phyloP scores from a whole-genome alignment of 345 rosid species.

The Heritiera fomes region DNA sequence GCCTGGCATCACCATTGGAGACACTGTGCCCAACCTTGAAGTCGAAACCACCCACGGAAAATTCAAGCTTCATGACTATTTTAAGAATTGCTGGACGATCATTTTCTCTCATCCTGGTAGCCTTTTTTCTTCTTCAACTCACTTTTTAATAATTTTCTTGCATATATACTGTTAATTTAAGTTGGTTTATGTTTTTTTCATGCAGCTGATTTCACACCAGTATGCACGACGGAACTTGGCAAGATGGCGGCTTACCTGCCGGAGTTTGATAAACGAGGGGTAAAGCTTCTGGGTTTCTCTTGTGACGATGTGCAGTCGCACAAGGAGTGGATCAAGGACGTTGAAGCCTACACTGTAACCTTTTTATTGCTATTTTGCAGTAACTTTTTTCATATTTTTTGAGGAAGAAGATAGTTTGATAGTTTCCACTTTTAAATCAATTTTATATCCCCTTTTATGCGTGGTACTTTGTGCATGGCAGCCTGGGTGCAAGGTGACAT shows the following conservation, averaged over 20 bases:
- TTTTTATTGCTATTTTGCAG: not conserved
- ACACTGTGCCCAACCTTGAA: slow-evolving; percentile 66
- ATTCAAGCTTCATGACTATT: slow-evolving; percentile 65
- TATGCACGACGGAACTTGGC: slow-evolving; percentile 78
- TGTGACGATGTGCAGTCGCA: slow-evolving; percentile 70
- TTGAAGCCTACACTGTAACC: slow-evolving; percentile 64
- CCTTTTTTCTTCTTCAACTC: not conserved
- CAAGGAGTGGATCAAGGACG: slow-evolving; percentile 68
- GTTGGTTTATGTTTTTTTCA: not conserved
- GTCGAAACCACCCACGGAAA: slow-evolving; percentile 66
- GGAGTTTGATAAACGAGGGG: slow-evolving; percentile 62
- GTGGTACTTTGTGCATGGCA: slow-evolving; percentile 24
- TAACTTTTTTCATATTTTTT: too few species aligned
- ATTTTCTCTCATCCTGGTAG: slow-evolving; percentile 81
- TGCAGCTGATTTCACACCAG: slow-evolving; percentile 84
- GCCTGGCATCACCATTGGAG: slow-evolving; percentile 80
- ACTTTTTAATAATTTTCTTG: not conserved
- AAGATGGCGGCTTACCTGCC: slow-evolving; percentile 53
- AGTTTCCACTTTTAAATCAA: too few species aligned
- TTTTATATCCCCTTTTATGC: not conserved
- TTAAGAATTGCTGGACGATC: slow-evolving; percentile 57
- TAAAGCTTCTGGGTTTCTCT: slow-evolving; percentile 76
- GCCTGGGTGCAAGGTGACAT: slow-evolving; percentile 63
- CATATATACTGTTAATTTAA: not conserved
- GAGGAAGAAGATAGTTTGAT: too few species aligned